Base-by-base conservation (phyloP, 306 rosid genomes). In the Vigna unguiculata region DNA sequence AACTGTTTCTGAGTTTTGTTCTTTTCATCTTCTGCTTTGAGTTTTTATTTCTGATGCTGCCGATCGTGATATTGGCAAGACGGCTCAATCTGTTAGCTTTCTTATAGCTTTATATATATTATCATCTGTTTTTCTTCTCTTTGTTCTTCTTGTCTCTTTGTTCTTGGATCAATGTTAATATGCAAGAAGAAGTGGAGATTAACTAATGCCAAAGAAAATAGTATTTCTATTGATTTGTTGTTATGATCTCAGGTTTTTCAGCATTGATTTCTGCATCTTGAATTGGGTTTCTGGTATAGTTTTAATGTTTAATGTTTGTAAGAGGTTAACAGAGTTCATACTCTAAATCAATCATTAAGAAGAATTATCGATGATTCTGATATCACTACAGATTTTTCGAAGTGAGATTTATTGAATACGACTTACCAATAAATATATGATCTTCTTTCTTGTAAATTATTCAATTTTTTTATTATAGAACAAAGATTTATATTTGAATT, bases 21-120 rank as follows among this genome's bases (percentile, higher is more conserved):
- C 47, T 75, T 75, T 66, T 20, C 64, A 15, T 36, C 79, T 65
- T 9, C 60, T 74, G 49, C 78, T 80, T 64, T 69, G 45, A 52
- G 77, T 82, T 67, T 46, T 86, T 82, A 81, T 79, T 40, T 81
- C 30, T 72, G 84, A 59, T 78, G 69, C 19, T 76, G 75, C 41
- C 77, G 80, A 47, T 77, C 85, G 90, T 89, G 93, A 85, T 89
- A 87, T 86, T 88, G 93, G 93, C 93, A 80, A 72, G 82, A 86
- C 69, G 93, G 93, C 93, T 88, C 93, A 88, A 88, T 88, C 93
- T 80, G 68, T 76, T 79, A 74, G 53, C 57, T 68, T 76, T 22
- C 40, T n/a, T n/a, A n/a, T n/a, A n/a, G n/a, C n/a, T n/a, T 66
- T 45, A 77, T 65, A 71, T 24, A 24, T 24, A 64, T 77, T 53